Base-by-base conservation (phyloP, 805 yeast species). In the Sungouiozyma ichnusensis region DNA sequence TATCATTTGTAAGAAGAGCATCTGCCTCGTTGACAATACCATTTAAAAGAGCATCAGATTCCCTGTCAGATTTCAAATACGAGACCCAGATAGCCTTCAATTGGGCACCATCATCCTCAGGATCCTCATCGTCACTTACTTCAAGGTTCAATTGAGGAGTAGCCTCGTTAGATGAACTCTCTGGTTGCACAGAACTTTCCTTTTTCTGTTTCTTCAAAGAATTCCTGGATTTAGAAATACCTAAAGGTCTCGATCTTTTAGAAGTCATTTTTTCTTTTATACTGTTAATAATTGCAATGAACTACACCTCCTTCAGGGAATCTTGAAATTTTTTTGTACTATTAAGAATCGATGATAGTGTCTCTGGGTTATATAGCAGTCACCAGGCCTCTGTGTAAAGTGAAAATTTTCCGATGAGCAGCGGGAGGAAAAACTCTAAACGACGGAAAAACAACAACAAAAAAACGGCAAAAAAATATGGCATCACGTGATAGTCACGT, bases 11-110 rank as follows among this genome's bases (percentile, higher is more conserved):
- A 48, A 87, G 67, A 29, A 86, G 58, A 39, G 94, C 65, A 54
- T 90, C 96, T 65, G 95, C 83, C 58, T 90, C 97, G 53, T 88
- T 95, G n/a, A 90, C 73, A 3, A 88, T 72, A 18, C 96, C 97
- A 53, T 87, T 83, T 44, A 83, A 57, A 31, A 83, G 71, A 46
- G 78, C 63, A 54, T 80, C 84, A 48, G 73, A 75, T 17, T 79
- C 81, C 43, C 74, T 73, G 3, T 73, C 76, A 2, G 81, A 68
- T 3, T 66, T 58, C 35, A 64, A 52, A 62, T 76, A 85, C 3
- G 85, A 77, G 14, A 67, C 63, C 82, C 88, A 85, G 34, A 88
- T 64, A 1, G 83, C 94, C 44, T 63, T 66, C 45, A 88, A 63
- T 58, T 86, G 95, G 5, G 77, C 77, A n/a, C 85, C 54, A 51